Percentiles rank a stretch among this genome's conserved stretches.
Conservation (phyloP, 225 moss, liverwort and hornwort genomes). For the Pseudoscleropodium purum region DNA sequence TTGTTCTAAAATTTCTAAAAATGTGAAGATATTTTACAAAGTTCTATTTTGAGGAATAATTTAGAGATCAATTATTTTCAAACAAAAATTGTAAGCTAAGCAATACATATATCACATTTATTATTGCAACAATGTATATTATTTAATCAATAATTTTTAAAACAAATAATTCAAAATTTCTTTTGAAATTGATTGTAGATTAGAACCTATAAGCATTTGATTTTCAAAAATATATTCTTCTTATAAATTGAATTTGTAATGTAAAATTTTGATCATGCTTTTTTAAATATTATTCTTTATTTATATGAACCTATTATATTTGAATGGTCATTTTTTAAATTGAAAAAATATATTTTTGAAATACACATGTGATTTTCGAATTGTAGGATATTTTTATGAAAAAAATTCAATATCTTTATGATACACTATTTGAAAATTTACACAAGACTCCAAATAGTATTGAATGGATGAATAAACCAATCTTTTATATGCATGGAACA, state of each 20-base stretch:
- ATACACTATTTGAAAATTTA: neutral
- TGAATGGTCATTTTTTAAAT: neutral
- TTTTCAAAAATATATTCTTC: neutral
- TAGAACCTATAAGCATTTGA: neutral
- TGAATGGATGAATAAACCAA: neutral
- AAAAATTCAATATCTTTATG: neutral
- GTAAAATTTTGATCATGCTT: neutral
- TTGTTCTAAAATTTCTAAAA: neutral
- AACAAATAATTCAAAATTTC: neutral
- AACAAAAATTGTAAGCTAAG: neutral
- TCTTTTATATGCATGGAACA: too few species aligned
- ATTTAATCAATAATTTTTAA: neutral
- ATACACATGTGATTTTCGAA: too few species aligned
- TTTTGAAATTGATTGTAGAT: neutral
- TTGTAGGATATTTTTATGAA: too few species aligned
- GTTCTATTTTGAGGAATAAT: fast-evolving
- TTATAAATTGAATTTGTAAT: neutral
- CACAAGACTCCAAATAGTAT: neutral
- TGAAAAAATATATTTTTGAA: too few species aligned
- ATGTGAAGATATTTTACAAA: neutral
- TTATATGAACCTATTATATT: neutral
- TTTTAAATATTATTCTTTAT: neutral
- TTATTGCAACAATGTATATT: neutral
- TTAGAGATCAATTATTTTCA: neutral
- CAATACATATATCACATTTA: neutral